A percentile compares a stretch with the other conserved stretches of the same genome.
Evolutionary conservation across 2,329 filamentous ascomycete species (phyloP).

Genomic region (Fusarium torreyae): DNA sequence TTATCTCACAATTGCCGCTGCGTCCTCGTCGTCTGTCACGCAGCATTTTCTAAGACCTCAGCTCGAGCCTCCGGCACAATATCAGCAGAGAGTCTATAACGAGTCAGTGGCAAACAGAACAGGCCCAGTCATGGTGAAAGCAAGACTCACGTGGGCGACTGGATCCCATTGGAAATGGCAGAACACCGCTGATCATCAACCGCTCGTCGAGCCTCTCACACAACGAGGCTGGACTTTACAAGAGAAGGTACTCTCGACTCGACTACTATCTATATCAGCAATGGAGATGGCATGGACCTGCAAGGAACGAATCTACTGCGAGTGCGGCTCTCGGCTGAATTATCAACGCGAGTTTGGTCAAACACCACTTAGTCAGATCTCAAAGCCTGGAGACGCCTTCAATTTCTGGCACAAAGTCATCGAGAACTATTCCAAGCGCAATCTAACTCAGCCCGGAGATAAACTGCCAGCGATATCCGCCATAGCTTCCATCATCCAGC

Average conservation of each 20-base stretch:
- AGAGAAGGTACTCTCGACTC: slow-evolving; percentile 34
- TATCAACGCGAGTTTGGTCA: slow-evolving; percentile 42
- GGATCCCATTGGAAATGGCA: slow-evolving; percentile 43
- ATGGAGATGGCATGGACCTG: slow-evolving; percentile 42
- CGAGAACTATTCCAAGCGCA: slow-evolving; percentile 48
- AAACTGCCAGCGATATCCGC: slow-evolving; percentile 52
- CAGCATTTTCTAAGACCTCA: slow-evolving; percentile 24
- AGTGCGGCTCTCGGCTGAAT: slow-evolving; percentile 47
- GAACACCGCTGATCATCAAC: slow-evolving; percentile 10
- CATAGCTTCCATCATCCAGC: slow-evolving; percentile 45
- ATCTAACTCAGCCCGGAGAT: slow-evolving; percentile 44
- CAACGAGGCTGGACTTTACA: slow-evolving; percentile 40
- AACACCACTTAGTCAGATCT: slow-evolving; percentile 34
- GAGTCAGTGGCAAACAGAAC: not conserved
- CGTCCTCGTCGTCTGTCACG: slow-evolving; percentile 30
- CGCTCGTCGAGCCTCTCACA: slow-evolving; percentile 29
- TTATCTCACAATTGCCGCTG: slow-evolving; percentile 37
- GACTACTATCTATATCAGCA: slow-evolving; percentile 32
- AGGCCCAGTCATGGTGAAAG: slow-evolving; percentile 16
- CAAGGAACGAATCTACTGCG: slow-evolving; percentile 41
- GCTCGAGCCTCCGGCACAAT: slow-evolving; percentile 1
- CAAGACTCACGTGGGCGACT: slow-evolving; percentile 24
- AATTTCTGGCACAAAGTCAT: slow-evolving; percentile 51
- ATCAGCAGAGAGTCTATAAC: not conserved
- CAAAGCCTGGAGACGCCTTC: slow-evolving; percentile 38